Base-by-base conservation (phyloP, 2,329 filamentous ascomycete species). In the Cladosporium sp. region DNA sequence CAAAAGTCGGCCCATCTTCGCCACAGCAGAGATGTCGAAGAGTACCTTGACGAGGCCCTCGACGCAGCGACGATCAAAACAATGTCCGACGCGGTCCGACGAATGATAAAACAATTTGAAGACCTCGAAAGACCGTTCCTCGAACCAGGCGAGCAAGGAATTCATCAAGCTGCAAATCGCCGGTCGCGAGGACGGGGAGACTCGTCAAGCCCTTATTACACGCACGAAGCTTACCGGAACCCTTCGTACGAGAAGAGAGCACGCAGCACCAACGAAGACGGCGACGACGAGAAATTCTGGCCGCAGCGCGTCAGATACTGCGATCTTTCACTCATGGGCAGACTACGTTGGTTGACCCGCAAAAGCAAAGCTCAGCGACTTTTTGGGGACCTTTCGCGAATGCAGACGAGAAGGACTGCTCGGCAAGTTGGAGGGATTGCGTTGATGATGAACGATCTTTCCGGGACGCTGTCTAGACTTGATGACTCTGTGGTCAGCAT, bases 111-210 rank as follows among this genome's bases (percentile, higher is more conserved):
- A 24, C 56, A 61, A 13, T 73, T 73, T 43, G 58, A 66, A 29
- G 54, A 55, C 1, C 51, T 73, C 4, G 71, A 74, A 56, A 52
- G 58, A 42, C 66, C 68, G 0, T 74, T 74, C 41, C 54, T 74
- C 11, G 56, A 58, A 37, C 43, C 49, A 1, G 62, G 63, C 4
- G 47, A 57, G 22, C 54, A 55, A 13, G 61, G 61, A 2, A 63
- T 65, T 24, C 51, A 44, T 3, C 58, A 51, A 3, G 53, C 45
- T 24, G 49, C 49, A 20, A 54, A 56, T 24, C 52, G 58, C 3
- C 43, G 58, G 32, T 53, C 54, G 17, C 50, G 57, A 9, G 43
- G 56, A 39, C 40, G 59, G 19, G 53, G 55, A 9, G 56, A 55
- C 8, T 60, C 58, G 4, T 47, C 52, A 1, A 55, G 53, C 20